These are phyloP conservation scores for Malus hybrid DNA, from an alignment of 331 rosid species.

Conservation along the genomic window DNA sequence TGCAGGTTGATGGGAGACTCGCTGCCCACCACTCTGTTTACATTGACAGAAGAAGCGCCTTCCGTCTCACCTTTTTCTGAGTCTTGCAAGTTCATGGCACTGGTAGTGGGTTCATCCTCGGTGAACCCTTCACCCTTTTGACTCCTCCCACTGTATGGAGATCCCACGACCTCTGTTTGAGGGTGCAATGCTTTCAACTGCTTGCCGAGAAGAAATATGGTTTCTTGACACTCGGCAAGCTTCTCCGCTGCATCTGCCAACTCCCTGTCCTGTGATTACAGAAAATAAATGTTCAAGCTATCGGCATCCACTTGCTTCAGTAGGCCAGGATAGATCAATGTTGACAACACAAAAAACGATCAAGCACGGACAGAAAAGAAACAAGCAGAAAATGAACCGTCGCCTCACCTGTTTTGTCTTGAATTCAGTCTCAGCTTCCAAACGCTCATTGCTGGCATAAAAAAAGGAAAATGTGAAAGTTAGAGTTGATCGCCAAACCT, in stretches of 20 bases:
- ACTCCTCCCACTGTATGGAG: slow-evolving; percentile 43
- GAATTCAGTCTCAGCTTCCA: slow-evolving; percentile 38
- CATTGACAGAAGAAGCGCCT: slow-evolving; percentile 27
- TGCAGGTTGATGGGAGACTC: slow-evolving; percentile 55
- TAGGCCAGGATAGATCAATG: background rate
- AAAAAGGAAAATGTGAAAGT: slow-evolving; percentile 7
- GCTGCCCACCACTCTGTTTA: slow-evolving; percentile 32
- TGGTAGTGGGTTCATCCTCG: slow-evolving; percentile 43
- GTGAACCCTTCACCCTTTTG: slow-evolving; percentile 38
- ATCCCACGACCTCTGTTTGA: slow-evolving; percentile 48
- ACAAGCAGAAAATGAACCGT: background rate
- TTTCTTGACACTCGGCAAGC: slow-evolving; percentile 98
- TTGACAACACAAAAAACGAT: background rate
- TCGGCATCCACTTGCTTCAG: background rate
- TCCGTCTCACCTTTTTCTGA: slow-evolving; percentile 46
- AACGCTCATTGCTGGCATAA: slow-evolving; percentile 42
- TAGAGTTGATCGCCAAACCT: slow-evolving; percentile 6
- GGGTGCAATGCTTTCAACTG: slow-evolving; percentile 81
- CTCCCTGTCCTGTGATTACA: slow-evolving; percentile 61
- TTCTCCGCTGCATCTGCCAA: slow-evolving; percentile 86
- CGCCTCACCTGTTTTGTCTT: slow-evolving; percentile 59
- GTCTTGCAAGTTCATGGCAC: slow-evolving; percentile 41
- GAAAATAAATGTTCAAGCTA: background rate
- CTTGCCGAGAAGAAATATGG: slow-evolving; percentile 88
- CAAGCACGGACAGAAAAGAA: background rate